Conservation (phyloP, 1,284 basidiomycete genomes). For the Ustilago lituana region DNA sequence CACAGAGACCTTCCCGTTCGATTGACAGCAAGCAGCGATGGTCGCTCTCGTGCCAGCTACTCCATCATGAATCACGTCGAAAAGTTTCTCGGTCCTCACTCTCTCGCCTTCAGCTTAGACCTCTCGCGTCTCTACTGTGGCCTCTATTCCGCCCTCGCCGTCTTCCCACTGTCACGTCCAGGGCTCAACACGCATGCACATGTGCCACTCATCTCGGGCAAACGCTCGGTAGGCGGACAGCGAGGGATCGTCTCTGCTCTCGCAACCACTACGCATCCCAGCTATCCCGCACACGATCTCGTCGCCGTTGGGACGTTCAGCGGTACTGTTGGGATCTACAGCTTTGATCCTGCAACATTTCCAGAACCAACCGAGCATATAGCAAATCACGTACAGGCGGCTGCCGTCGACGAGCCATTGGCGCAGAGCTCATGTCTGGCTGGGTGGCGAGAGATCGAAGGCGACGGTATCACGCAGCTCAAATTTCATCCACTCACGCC, state of each 20-base stretch:
- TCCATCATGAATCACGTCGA: conserved; percentile 60
- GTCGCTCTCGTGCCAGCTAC: conserved; percentile 43
- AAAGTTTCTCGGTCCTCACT: conserved; percentile 51
- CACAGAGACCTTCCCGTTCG: conserved; percentile 47
- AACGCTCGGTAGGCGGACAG: conserved; percentile 30
- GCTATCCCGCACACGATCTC: conserved; percentile 32
- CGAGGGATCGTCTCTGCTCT: conserved; percentile 51
- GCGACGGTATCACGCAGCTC: conserved; percentile 54
- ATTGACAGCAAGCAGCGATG: conserved; percentile 41
- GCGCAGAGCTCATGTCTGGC: conserved; percentile 39
- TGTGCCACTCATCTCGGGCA: conserved; percentile 23
- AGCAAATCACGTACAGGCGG: background rate
- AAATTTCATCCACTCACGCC: conserved; percentile 52
- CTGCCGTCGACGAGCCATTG: conserved; percentile 1
- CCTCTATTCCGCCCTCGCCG: conserved; percentile 27
- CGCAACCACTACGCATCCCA: conserved; percentile 14
- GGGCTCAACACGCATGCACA: conserved; percentile 51
- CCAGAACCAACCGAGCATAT: conserved; percentile 35
- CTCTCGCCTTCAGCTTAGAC: conserved; percentile 50
- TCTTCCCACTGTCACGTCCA: conserved; percentile 42
- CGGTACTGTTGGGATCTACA: conserved; percentile 54
- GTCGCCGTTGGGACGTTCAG: conserved; percentile 54
- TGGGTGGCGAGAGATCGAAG: conserved; percentile 55
- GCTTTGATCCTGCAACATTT: conserved; percentile 11
- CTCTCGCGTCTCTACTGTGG: conserved; percentile 55